Evolutionary conservation across 768 basidiomycete genomes (phyloP).

Genomic region (Gloeostereum incarnatum): DNA sequence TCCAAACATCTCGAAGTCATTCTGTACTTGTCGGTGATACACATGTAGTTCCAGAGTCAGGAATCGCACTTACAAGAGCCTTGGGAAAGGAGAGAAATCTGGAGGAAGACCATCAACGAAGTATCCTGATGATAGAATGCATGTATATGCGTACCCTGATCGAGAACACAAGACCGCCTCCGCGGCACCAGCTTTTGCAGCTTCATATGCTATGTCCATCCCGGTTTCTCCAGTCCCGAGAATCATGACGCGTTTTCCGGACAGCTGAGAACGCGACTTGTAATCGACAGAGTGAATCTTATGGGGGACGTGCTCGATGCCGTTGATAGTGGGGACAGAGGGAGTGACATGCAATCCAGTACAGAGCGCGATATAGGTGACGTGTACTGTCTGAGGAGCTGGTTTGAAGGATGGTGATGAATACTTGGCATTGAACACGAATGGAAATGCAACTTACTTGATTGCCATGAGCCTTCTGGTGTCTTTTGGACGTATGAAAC

Average conservation of each 20-base stretch:
- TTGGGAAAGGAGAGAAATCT: constrained; percentile 55
- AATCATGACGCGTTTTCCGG: constrained; percentile 38
- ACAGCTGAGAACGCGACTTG: constrained; percentile 35
- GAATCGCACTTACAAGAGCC: constrained; percentile 24
- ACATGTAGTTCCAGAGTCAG: background rate
- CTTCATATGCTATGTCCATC: constrained; percentile 47
- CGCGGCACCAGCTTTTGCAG: constrained; percentile 38
- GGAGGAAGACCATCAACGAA: background rate
- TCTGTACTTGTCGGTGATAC: constrained; percentile 15
- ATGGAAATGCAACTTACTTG: constrained; percentile 11
- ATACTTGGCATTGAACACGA: background rate
- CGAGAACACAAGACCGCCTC: constrained; percentile 45
- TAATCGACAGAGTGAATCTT: constrained; percentile 40
- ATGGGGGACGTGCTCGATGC: constrained; percentile 28
- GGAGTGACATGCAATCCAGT: constrained; percentile 51
- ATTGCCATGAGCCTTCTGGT: constrained; percentile 17
- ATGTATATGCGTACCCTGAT: constrained; percentile 25
- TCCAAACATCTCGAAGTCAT: constrained; percentile 49
- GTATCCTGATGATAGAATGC: background rate
- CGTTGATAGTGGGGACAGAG: constrained; percentile 38
- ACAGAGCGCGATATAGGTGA: constrained; percentile 36
- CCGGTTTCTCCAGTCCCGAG: constrained; percentile 57
- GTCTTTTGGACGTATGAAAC: constrained; percentile 21
- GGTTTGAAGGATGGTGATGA: too few species aligned
- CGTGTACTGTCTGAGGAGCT: constrained; percentile 22